phyloP scores from a whole-genome alignment of 2,329 filamentous ascomycete species.

The Penicillium sp. region DNA sequence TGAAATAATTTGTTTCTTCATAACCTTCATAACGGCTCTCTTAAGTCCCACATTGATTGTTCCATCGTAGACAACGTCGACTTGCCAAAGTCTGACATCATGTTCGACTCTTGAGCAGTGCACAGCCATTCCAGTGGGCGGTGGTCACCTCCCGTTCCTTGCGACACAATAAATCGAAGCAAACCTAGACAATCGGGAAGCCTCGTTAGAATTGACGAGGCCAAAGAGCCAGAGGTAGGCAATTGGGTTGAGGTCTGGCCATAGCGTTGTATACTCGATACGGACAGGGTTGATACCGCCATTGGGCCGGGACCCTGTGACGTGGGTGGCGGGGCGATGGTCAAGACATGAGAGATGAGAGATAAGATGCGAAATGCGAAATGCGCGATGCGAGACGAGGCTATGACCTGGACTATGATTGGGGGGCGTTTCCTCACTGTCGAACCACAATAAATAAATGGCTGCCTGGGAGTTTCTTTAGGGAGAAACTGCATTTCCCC shows the following conservation, averaged over 20 bases:
- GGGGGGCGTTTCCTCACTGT: not conserved
- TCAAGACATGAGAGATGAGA: too few relatives aligned
- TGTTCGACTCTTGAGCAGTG: not conserved
- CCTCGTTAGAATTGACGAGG: not conserved
- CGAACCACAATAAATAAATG: not conserved
- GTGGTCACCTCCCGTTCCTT: not conserved
- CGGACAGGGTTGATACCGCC: not conserved
- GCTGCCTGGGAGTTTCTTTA: not conserved
- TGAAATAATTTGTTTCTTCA: slow-evolving; percentile 15
- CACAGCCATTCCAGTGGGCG: not conserved
- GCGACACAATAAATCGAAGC: not conserved
- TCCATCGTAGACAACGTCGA: not conserved
- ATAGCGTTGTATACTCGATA: not conserved
- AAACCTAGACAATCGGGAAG: not conserved
- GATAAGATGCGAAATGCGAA: not conserved
- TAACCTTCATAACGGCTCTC: too few relatives aligned
- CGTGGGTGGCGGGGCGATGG: slow-evolving; percentile 6
- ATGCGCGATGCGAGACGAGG: not conserved
- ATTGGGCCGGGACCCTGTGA: slow-evolving; percentile 4
- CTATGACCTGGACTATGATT: not conserved
- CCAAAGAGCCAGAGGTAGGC: not conserved
- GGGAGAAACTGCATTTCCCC: not conserved
- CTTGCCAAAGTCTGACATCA: too few relatives aligned
- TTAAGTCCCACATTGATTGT: not conserved
- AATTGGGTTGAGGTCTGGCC: not conserved